Base-by-base conservation (phyloP, 2,329 filamentous ascomycete species). In the Neopestalotiopsis sp. region DNA sequence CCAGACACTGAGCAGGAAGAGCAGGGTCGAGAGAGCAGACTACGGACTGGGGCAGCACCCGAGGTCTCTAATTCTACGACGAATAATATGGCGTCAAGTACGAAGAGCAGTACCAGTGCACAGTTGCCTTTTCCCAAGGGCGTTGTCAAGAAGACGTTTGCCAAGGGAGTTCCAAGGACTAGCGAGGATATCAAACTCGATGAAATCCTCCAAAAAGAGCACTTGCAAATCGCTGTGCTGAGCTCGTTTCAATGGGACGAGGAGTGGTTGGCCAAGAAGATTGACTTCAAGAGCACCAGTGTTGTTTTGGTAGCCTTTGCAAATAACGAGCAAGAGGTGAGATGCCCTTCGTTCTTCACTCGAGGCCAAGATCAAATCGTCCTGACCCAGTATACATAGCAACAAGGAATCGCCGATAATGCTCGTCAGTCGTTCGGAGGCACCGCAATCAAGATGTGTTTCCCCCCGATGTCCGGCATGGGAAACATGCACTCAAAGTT, bases 401-500 rank as follows among this genome's bases (percentile, higher is more conserved):
- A 87, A 80, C 75, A 81, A 53, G 79, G 81, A 30, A 88, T 88
- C 78, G 80, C 78, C 40, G 79, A 76, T 34, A 88, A 87, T 69
- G 83, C 83, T 10, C 87, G 34, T 38, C 34, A 38, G 10, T 38
- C 34, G 6, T 38, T 87, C 20, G 72, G 75, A n/a, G 82, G 87
- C 65, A 58, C 80, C 49, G 85, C 6, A 10, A 38, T 97, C 67
- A 88, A 88, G 24, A 91, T 91, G 67, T 94, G 93, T 77, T 97
- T 98, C 76, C 95, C 95, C 17, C 87, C 88, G 2, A 95, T 98
- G 93, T 84, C 89, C 56, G 88, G 89, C 1, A 84, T 88, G 5
- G 91, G 90, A 30, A 90, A 87, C 74, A 97, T 98, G 94, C 96
- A 98, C 80, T 97, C 94, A 64, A 98, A 99, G 78, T 84, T 98